phyloP scores from a whole-genome alignment of 208 protist species.

The Wallacemonas sp. region DNA sequence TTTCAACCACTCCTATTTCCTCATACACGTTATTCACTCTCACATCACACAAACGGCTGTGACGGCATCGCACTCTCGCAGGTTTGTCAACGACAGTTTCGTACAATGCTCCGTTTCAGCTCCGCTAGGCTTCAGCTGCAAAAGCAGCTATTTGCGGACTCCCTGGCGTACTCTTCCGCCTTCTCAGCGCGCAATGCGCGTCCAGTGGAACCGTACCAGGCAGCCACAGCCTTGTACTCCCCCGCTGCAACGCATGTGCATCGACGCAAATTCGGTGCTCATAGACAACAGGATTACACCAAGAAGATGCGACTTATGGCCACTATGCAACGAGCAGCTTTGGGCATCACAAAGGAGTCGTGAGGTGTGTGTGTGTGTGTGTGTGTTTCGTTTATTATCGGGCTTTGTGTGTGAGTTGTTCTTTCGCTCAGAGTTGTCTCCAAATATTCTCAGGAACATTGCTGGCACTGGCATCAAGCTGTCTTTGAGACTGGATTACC shows the following conservation, averaged over 20 bases:
- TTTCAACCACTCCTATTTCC: no score
- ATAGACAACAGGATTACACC: slow-evolving; percentile 39
- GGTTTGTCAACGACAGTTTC: no score
- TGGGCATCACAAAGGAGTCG: slow-evolving; percentile 9
- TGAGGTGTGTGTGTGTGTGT: not conserved
- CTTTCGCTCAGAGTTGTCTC: no score
- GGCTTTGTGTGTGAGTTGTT: no score
- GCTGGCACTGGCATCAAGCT: no score
- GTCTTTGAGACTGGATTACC: no score
- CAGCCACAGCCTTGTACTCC: slow-evolving; percentile 53
- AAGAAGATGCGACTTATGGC: slow-evolving; percentile 37
- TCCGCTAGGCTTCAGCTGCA: slow-evolving; percentile 33
- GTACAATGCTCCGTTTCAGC: slow-evolving; percentile 38
- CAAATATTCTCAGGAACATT: no score
- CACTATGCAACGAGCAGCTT: slow-evolving; percentile 17
- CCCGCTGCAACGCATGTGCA: slow-evolving; percentile 31
- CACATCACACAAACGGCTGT: no score
- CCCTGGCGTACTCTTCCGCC: slow-evolving; percentile 52
- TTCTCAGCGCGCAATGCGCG: slow-evolving; percentile 48
- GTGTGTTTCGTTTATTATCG: not conserved
- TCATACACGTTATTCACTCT: no score
- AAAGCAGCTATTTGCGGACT: slow-evolving; percentile 35
- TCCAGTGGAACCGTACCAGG: slow-evolving; percentile 35
- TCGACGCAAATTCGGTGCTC: slow-evolving; percentile 44
- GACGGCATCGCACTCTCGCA: no score